phyloP scores from a whole-genome alignment of 2,329 filamentous ascomycete genomes.

The Aspergillus hortae region DNA sequence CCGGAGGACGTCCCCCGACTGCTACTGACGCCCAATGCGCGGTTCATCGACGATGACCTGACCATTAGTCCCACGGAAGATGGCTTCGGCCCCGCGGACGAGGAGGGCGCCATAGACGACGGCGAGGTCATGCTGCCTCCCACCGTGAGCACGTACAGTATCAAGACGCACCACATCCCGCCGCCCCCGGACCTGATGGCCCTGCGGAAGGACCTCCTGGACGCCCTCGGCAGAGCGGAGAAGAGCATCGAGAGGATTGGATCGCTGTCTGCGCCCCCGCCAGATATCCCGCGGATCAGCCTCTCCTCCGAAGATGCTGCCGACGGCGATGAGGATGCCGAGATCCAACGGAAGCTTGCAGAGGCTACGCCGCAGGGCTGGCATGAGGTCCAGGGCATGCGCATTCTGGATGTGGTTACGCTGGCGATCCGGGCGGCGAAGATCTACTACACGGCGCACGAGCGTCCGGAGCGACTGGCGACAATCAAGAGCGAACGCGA shows the following conservation, averaged over 20 bases:
- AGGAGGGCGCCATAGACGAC: slow-evolving; percentile 53
- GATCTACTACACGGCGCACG: slow-evolving; percentile 92
- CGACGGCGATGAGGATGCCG: slow-evolving; percentile 44
- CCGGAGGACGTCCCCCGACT: slow-evolving; percentile 39
- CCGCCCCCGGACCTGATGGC: slow-evolving; percentile 80
- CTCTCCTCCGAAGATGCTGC: slow-evolving; percentile 27
- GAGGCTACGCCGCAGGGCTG: slow-evolving; percentile 56
- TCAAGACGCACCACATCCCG: slow-evolving; percentile 74
- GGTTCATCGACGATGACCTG: slow-evolving; percentile 42
- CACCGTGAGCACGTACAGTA: slow-evolving; percentile 92
- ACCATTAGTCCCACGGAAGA: slow-evolving; percentile 52
- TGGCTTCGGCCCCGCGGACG: slow-evolving; percentile 40
- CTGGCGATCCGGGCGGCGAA: slow-evolving; percentile 94
- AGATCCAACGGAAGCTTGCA: slow-evolving; percentile 13
- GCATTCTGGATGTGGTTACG: slow-evolving; percentile 87
- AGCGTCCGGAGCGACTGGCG: slow-evolving; percentile 79
- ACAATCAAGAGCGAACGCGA: slow-evolving; percentile 82
- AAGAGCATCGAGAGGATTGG: slow-evolving; percentile 57
- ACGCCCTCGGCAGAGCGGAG: slow-evolving; percentile 65
- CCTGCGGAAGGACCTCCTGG: slow-evolving; percentile 66
- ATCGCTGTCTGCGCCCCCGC: slow-evolving; percentile 27
- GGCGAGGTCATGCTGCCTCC: slow-evolving; percentile 87
- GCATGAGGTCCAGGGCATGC: slow-evolving; percentile 86
- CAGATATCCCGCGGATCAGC: slow-evolving; percentile 27
- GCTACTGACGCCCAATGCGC: slow-evolving; percentile 37